Evolutionary conservation across 2,329 filamentous ascomycete species (phyloP), one percentile per base, ranked within the genome.

Genomic region (Orbilia brochopaga): DNA sequence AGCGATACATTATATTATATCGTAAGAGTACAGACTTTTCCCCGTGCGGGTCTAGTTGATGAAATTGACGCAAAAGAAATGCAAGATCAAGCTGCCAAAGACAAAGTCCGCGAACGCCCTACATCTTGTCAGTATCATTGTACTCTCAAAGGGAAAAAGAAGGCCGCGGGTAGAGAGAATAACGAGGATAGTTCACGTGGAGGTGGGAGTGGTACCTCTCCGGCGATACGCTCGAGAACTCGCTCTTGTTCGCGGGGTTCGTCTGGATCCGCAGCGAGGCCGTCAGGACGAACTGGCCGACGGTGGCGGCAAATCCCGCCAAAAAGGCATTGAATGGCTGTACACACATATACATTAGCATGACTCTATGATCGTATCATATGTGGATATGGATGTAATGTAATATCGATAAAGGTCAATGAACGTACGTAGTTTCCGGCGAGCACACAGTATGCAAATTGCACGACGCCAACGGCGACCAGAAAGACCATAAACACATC

Each of bases 21-120:
- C 23, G 19, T 17, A 42, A 15, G 13, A 42, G 42, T 35, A 61
- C 21, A 48, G 17, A 42, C 59, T 57, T 24, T n/a, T 69, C 44
- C n/a, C n/a, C 40, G 32, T 23, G 59, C 65, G 75, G 66, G 27
- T 76, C 83, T 84, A 99, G 85, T 99, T 99, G 83, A 99, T 97
- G 81, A 99, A 99, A 85, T 99, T 99, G 80, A 97, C 88, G 82
- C 92, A 97, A 85, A 99, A 99, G 83, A 97, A 96, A 83, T 99
- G 94, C 80, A 97, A 82, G 79, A 97, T 91, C 80, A 99, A 80
- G 80, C 92, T 97, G 79, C 93, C 94, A 77, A 97, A 91, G 72
- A 99, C 85, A 79, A 90, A 99, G 82, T 99, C 94, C 78, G 94
- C 92, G 80, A 99, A 99, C 42, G 94, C 93, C 80, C 92, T 95